phyloP scores from a whole-genome alignment of 108 stramenopile genomes.

The Stephanodiscus triporus region DNA sequence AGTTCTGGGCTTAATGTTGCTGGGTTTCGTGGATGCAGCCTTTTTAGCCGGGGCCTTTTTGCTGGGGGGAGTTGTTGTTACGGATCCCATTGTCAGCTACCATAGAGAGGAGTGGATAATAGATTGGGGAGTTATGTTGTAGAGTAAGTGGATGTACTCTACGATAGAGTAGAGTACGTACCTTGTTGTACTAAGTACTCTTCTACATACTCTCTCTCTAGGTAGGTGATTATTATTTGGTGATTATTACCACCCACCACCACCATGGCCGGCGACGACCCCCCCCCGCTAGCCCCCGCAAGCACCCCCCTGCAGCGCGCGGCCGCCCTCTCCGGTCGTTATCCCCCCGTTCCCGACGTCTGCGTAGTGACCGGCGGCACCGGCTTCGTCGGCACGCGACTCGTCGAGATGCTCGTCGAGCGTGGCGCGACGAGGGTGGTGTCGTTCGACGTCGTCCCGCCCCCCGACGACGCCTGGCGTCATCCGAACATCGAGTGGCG shows the following conservation, averaged over 20 bases:
- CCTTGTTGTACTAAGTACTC: too few relatives aligned
- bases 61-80: slow-evolving; percentile 8
- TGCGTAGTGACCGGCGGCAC: slow-evolving; percentile 93
- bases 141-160: too few relatives aligned
- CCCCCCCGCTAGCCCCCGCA: slow-evolving; percentile 31
- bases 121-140: too few relatives aligned
- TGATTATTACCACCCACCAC: neutral
- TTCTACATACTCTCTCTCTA: too few relatives aligned
- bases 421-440: slow-evolving; percentile 90
- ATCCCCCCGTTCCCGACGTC: slow-evolving; percentile 38
- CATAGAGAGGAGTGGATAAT: too few relatives aligned
- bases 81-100: slow-evolving; percentile 9
- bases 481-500: slow-evolving; percentile 66
- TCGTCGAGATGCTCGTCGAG: slow-evolving; percentile 98
- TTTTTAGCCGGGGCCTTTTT: slow-evolving; percentile 24
- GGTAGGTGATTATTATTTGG: too few relatives aligned
- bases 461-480: slow-evolving; percentile 58
- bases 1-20: slow-evolving; percentile 1
- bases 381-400: slow-evolving; percentile 92
- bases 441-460: slow-evolving; percentile 90
- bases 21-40: slow-evolving; percentile 1
- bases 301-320: slow-evolving; percentile 43
- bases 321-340: slow-evolving; percentile 18
- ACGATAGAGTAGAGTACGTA: too few relatives aligned
- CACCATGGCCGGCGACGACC: slow-evolving; percentile 1